Evolutionary conservation across 306 rosid genomes (phyloP), one percentile per base, ranked within the genome.

Genomic region (Quercus bicolor): DNA sequence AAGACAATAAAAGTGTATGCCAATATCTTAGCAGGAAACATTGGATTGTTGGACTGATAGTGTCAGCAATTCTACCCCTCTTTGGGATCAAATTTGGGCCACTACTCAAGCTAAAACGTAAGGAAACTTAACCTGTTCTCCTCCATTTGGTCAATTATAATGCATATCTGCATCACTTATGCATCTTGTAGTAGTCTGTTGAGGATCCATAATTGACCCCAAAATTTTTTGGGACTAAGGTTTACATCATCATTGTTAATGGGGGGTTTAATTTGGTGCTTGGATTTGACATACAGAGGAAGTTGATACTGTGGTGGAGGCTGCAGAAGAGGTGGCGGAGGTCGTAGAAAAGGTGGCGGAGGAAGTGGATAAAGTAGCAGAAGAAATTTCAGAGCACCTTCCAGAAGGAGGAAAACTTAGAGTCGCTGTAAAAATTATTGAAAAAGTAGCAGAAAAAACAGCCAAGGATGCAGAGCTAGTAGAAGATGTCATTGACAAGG

Each of bases 61-160:
- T 85, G 16, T 53, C 94, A 6, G 71, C 83, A 24, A 69, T 86
- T 68, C 1, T 88, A 20, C 84, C 93, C 29, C 84, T 89, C 64
- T 55, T 84, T 60, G 78, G 52, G 77, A 90, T 86, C 21, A 91
- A 86, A 84, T 86, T 90, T 93, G 85, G 72, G 28, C 90, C 94
- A 19, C 79, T 91, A 23, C 86, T 83, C 18, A 82, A 8, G 53
- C 14, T 91, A 18, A 85, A 75, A 73, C 78, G 98, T 90, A 64
- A 77, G 80, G 16, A 78, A 66, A 56, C 15, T 37, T 12, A 48
- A 40, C 53, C 53, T 48, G 53, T 12, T 48, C 53, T 48, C 12
- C 15, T 48, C 53, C 53, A 48, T 48, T 48, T 48, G 3, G 53
- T 48, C 53, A 48, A 48, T 48, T 48, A 48, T 48, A 48, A 48